Conservation (phyloP, 1,284 basidiomycete genomes). For the Marasmius oreades region DNA sequence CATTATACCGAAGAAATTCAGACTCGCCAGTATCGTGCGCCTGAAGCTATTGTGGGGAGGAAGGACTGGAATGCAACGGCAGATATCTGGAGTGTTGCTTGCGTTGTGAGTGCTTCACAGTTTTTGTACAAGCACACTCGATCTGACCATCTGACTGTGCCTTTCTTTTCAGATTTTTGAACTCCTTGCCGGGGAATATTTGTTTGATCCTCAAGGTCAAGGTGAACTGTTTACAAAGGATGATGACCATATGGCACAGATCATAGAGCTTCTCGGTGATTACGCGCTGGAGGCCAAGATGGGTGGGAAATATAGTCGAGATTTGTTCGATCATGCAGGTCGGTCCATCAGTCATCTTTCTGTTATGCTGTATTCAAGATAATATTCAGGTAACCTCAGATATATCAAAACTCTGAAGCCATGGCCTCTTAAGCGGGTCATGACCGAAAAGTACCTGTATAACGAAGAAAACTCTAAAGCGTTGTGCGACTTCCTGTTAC, state of each 20-base stretch:
- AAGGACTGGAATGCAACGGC: constrained; percentile 84
- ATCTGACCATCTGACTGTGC: constrained; percentile 8
- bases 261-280: constrained; percentile 85
- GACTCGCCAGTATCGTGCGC: constrained; percentile 88
- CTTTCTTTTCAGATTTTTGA: constrained; percentile 57
- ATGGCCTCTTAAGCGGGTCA: constrained; percentile 81
- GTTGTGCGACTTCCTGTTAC: constrained; percentile 72
- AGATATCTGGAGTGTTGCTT: constrained; percentile 88
- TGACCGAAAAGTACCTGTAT: constrained; percentile 83
- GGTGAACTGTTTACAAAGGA: constrained; percentile 86
- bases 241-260: constrained; percentile 93
- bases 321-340: constrained; percentile 82
- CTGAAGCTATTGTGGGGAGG: constrained; percentile 86
- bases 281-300: constrained; percentile 69
- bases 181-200: constrained; percentile 81
- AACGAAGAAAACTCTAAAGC: constrained; percentile 51
- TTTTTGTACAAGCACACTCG: constrained; percentile 3
- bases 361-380: background rate
- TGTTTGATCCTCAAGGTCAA: constrained; percentile 85
- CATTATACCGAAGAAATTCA: constrained; percentile 95
- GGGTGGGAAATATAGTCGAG: constrained; percentile 80
- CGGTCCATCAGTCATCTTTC: constrained; percentile 15
- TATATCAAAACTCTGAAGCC: constrained; percentile 80
- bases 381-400: constrained; percentile 50
- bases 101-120: constrained; percentile 50